Evolutionary conservation across 2,329 filamentous ascomycete species (phyloP).

Genomic region (Fusarium albidum): DNA sequence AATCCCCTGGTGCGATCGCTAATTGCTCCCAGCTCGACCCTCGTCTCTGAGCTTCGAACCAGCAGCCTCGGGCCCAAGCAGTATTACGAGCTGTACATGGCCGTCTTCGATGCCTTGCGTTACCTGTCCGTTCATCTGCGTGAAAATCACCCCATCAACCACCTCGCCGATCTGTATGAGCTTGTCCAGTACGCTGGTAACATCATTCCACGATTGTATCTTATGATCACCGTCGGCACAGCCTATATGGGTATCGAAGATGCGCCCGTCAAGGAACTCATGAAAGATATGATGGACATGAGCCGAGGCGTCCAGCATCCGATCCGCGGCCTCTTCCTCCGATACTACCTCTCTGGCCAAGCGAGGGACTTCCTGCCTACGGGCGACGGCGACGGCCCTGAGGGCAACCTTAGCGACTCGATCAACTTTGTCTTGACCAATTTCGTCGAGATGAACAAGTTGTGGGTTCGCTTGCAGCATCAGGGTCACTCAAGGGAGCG

Average conservation of each 20-base stretch:
- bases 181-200: constrained; percentile 98
- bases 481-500: constrained; percentile 96
- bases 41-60: constrained; percentile 97
- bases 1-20: constrained; percentile 23
- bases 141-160: constrained; percentile 97
- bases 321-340: constrained; percentile 90
- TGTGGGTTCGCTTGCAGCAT: constrained; percentile 97
- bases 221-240: constrained; percentile 99
- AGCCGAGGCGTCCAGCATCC: constrained; percentile 97
- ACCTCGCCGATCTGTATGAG: constrained; percentile 97
- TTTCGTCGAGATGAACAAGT: constrained; percentile 99
- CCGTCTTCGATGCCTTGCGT: constrained; percentile 96
- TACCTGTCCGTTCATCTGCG: constrained; percentile 96
- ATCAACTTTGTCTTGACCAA: constrained; percentile 99
- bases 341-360: constrained; percentile 96
- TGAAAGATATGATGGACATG: constrained; percentile 99
- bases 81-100: constrained; percentile 99
- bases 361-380: constrained; percentile 87
- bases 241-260: constrained; percentile 99
- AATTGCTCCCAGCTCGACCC: constrained; percentile 75
- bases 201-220: constrained; percentile 93
- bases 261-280: constrained; percentile 98
- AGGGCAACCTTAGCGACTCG: constrained; percentile 95
- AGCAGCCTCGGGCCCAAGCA: constrained; percentile 98
- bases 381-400: constrained; percentile 85